Evolutionary conservation across 2,329 filamentous ascomycete genomes (phyloP).

Genomic region (Fusarium sp.): DNA sequence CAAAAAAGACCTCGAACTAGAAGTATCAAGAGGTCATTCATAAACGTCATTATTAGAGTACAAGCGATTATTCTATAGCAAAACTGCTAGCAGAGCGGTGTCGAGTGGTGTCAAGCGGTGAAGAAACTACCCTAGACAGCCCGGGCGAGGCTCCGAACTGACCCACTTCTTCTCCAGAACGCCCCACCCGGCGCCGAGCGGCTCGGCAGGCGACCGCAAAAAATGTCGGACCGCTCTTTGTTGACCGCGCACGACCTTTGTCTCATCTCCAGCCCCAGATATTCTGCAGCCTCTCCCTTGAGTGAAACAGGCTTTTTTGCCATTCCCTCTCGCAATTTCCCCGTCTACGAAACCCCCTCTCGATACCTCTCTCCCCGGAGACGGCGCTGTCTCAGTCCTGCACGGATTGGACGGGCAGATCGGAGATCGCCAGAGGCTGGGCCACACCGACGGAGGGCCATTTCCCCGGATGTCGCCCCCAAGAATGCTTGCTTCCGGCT

Average conservation of each 20-base stretch:
- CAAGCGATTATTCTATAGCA: neutral
- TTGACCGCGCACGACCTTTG: neutral
- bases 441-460: neutral
- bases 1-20: neutral
- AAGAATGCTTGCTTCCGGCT: neutral
- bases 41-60: neutral
- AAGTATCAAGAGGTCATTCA: neutral
- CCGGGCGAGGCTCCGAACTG: neutral
- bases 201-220: neutral
- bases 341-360: neutral
- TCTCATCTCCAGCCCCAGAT: neutral
- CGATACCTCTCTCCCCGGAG: neutral
- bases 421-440: neutral
- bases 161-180: neutral
- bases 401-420: neutral
- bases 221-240: neutral
- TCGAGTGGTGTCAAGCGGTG: neutral
- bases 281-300: neutral
- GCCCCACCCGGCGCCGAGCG: neutral
- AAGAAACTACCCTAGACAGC: neutral
- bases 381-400: neutral
- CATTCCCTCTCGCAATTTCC: neutral
- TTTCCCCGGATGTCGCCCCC: neutral
- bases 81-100: neutral
- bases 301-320: neutral